Percentiles rank a stretch among this genome's conserved stretches.
Evolutionary conservation across 2,329 filamentous ascomycete genomes (phyloP).

Genomic region (Diaporthe destruens): DNA sequence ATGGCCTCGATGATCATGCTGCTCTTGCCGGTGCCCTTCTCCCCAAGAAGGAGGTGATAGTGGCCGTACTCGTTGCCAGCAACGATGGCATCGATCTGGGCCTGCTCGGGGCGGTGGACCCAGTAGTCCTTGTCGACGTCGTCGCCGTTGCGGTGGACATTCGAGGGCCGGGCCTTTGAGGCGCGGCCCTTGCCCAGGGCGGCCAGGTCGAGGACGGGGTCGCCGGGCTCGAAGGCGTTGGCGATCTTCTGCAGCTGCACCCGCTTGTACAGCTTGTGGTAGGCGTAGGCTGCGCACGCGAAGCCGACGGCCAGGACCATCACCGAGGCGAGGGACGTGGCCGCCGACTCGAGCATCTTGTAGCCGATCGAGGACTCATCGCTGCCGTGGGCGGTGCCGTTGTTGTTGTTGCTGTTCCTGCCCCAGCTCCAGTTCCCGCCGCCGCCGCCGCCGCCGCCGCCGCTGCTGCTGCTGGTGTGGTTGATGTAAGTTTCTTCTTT

Average conservation of each 20-base stretch:
- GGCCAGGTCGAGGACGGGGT: constrained; percentile 87
- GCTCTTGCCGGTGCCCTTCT: constrained; percentile 96
- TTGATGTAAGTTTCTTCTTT: not conserved
- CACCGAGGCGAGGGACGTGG: constrained; percentile 82
- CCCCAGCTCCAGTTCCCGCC: not conserved
- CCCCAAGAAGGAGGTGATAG: constrained; percentile 92
- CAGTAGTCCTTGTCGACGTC: constrained; percentile 72
- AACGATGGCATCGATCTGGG: constrained; percentile 85
- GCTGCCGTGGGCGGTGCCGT: not conserved
- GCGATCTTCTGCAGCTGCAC: constrained; percentile 93
- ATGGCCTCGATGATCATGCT: constrained; percentile 97
- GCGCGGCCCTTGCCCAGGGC: constrained; percentile 69
- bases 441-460: constrained; percentile 29
- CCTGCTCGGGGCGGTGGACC: constrained; percentile 87
- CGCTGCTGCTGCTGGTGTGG: not conserved
- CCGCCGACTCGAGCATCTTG: constrained; percentile 81
- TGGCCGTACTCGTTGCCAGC: constrained; percentile 79
- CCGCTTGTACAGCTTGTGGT: constrained; percentile 89
- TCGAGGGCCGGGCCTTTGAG: constrained; percentile 53
- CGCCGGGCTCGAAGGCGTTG: constrained; percentile 90
- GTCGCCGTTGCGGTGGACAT: constrained; percentile 34
- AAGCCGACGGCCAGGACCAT: constrained; percentile 76
- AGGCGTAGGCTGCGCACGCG: constrained; percentile 77
- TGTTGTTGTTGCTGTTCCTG: constrained; percentile 37
- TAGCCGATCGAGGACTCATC: constrained; percentile 57